Evolutionary conservation across 1,284 basidiomycete species (phyloP).

Genomic region (Trametes hirsuta): DNA sequence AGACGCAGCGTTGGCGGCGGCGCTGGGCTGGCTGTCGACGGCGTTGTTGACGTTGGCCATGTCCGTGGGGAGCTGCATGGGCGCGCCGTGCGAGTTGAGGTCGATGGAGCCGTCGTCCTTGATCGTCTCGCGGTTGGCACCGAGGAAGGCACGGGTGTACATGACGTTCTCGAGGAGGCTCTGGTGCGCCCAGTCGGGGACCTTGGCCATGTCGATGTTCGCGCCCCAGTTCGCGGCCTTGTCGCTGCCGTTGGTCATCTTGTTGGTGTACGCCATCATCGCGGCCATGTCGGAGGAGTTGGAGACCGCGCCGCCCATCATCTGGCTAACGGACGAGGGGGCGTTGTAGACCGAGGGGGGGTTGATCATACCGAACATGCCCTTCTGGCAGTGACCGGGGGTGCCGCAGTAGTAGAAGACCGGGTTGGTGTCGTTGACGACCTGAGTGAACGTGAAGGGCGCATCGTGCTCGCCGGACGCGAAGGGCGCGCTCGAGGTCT

Average conservation of each 20-base stretch:
- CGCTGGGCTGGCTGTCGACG: conserved; percentile 32
- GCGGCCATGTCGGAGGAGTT: conserved; percentile 58
- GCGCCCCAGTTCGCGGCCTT: conserved; percentile 62
- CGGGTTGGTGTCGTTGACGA: conserved; percentile 71
- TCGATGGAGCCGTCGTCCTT: conserved; percentile 55
- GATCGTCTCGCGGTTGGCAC: conserved; percentile 60
- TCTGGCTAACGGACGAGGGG: conserved; percentile 48
- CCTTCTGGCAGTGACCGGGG: conserved; percentile 68
- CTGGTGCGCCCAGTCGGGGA: conserved; percentile 59
- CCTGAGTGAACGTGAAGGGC: conserved; percentile 67
- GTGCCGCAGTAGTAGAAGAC: conserved; percentile 75
- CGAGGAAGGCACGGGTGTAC: conserved; percentile 60
- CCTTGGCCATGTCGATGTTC: conserved; percentile 55
- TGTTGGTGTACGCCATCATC: conserved; percentile 54
- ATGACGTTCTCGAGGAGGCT: conserved; percentile 41
- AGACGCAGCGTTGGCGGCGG: conserved; percentile 34
- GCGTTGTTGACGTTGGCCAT: conserved; percentile 43
- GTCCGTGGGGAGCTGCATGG: conserved; percentile 62
- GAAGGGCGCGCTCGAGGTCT: conserved; percentile 60
- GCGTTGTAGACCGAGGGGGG: conserved; percentile 51
- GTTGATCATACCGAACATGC: conserved; percentile 84
- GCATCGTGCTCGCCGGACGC: conserved; percentile 64
- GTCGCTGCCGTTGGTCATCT: conserved; percentile 49
- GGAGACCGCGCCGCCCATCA: conserved; percentile 52
- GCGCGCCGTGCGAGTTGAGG: conserved; percentile 46